Evolutionary conservation across 805 yeast genomes (phyloP).

Genomic region (Barnettozyma californica): DNA sequence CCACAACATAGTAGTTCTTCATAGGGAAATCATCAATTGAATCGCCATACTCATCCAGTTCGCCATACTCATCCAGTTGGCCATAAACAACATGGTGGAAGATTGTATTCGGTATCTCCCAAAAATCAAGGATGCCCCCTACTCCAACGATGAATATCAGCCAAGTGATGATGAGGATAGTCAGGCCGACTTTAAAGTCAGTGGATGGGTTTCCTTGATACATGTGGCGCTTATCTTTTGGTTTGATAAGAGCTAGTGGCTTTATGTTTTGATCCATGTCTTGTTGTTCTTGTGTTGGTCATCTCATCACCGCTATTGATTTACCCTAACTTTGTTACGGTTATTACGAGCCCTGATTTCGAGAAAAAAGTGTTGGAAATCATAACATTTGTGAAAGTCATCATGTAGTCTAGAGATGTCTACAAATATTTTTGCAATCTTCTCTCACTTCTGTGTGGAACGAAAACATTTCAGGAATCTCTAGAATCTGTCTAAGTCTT

Average conservation of each 20-base stretch:
- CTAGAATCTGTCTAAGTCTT: too few species aligned
- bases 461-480: too few species aligned
- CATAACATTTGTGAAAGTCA: too few species aligned
- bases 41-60: conserved; percentile 5
- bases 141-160: conserved; percentile 9
- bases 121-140: conserved; percentile 7
- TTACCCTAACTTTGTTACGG: too few species aligned
- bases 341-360: too few species aligned
- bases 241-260: conserved; percentile 13
- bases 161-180: conserved; percentile 12
- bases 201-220: not conserved
- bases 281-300: not conserved
- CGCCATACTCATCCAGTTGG: conserved; percentile 2
- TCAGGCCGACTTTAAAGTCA: conserved; percentile 11
- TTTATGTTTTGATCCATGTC: not conserved
- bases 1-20: conserved; percentile 32
- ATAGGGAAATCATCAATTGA: conserved; percentile 33
- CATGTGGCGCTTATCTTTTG: not conserved
- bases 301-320: too few species aligned
- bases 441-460: too few species aligned
- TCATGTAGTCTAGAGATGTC: too few species aligned
- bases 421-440: too few species aligned
- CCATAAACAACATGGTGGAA: conserved; percentile 3
- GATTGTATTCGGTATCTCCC: conserved; percentile 11
- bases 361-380: too few species aligned